These are phyloP conservation scores for Mortierella antarctica DNA, from an alignment of 192 early-diverging fungal species.

Conservation along the genomic window DNA sequence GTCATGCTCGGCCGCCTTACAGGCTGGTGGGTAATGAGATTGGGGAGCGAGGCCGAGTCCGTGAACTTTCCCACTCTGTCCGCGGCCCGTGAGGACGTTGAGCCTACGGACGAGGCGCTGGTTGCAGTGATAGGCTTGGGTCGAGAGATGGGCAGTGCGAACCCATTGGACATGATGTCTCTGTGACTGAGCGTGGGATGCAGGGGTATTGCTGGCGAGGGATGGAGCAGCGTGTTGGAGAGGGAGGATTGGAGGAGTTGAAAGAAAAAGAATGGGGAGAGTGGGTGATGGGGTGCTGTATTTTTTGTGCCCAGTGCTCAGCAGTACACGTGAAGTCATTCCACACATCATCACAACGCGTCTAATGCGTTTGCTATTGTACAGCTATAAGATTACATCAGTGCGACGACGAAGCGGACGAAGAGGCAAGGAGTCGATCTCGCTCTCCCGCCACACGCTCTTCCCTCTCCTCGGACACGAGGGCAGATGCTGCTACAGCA, in stretches of 20 bases:
- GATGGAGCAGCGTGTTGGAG: not conserved
- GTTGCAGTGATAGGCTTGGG: constrained; percentile 6
- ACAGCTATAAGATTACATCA: too few species aligned
- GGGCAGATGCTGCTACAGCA: constrained; percentile 30
- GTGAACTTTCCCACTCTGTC: not conserved
- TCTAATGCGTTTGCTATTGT: too few species aligned
- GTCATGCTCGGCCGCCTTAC: constrained; percentile 33
- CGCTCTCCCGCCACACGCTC: not conserved
- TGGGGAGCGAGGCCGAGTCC: constrained; percentile 15
- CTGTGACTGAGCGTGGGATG: constrained; percentile 1
- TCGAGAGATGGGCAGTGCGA: constrained; percentile 18
- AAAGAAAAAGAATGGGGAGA: not conserved
- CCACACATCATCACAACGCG: too few species aligned
- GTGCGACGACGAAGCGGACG: too few species aligned
- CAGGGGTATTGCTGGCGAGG: not conserved
- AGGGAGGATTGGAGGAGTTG: not conserved
- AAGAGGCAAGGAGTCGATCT: too few species aligned
- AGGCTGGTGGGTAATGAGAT: constrained; percentile 48
- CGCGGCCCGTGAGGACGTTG: not conserved
- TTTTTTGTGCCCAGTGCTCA: too few species aligned
- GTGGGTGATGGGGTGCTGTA: too few species aligned
- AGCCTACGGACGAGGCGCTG: constrained; percentile 3
- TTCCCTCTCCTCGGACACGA: constrained; percentile 19
- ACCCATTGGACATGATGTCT: constrained; percentile 30
- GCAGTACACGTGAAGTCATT: too few species aligned